Evolutionary conservation across 2,329 filamentous ascomycete species (phyloP), one percentile per base, ranked within the genome.

Genomic region (Fusarium sublunatum): DNA sequence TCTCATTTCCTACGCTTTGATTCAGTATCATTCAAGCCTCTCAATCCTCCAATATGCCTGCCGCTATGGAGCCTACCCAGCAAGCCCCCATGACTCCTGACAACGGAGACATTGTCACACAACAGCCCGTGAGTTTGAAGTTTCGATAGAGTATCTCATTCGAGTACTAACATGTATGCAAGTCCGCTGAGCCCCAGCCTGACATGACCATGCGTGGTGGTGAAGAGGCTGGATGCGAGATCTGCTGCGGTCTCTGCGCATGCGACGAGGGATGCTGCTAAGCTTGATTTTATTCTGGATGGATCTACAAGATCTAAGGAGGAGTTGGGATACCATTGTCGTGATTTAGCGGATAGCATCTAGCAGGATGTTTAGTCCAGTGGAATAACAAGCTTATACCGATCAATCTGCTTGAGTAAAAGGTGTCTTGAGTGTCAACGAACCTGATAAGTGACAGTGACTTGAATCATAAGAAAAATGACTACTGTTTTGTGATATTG

Each of bases 181-280:
- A 79, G 77, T 35, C 72, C 45, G 58, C 72, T 35, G 77, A 81
- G 66, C 79, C 79, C 48, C 76, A 79, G 57, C 77, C 77, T 51
- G 75, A 79, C 31, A 78, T 81, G 73, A 72, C 68, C 59, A 74
- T 81, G 53, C 76, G 78, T 38, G 78, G 79, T 67, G 78, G 79
- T 64, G 79, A 81, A 63, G 79, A 81, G 59, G 79, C 77, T 32
- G 79, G 79, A 34, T 81, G 79, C 55, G 78, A 80, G 67, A 68
- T 80, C 58, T 81, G 79, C 74, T 81, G 79, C 57, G 78, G 79
- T 54, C 76, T 81, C 57, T 81, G 79, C 70, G 78, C 70, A 46
- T 81, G 79, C 65, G 70, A 81, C 1, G 79, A 81, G 64, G 70
- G 67, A 22, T 81, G 79, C 72, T 81, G 79, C 70, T 81, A 53